These are phyloP conservation scores for Plectosphaerella sp. DNA, from an alignment of 2,329 filamentous ascomycete species.

Conservation along the genomic window DNA sequence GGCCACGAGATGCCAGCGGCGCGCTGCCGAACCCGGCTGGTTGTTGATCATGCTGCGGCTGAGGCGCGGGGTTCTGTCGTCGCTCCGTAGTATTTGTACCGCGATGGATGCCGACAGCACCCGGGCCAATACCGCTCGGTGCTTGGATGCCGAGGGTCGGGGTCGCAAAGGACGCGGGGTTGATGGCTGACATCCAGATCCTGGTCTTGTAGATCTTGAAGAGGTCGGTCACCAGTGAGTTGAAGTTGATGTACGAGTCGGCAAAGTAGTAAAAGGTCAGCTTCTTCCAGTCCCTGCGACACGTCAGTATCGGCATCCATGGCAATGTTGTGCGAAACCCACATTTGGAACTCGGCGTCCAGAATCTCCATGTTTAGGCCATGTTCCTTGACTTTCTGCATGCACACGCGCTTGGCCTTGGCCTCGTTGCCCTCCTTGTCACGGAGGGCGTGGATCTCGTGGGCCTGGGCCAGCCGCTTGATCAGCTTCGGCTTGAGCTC, in stretches of 20 bases:
- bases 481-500: conserved; percentile 96
- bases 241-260: conserved; percentile 98
- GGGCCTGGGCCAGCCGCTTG: conserved; percentile 85
- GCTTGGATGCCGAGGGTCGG: conserved; percentile 68
- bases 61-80: conserved; percentile 31
- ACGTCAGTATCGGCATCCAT: background rate
- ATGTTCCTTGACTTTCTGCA: conserved; percentile 94
- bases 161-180: conserved; percentile 89
- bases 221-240: conserved; percentile 90
- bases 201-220: conserved; percentile 99
- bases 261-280: conserved; percentile 99
- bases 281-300: conserved; percentile 90
- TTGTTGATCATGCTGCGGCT: conserved; percentile 32
- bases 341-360: conserved; percentile 98
- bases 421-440: conserved; percentile 98
- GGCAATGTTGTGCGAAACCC: conserved; percentile 34
- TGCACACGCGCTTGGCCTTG: conserved; percentile 93
- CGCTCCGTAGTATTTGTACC: conserved; percentile 36
- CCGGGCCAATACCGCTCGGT: conserved; percentile 62
- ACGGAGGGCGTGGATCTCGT: conserved; percentile 82
- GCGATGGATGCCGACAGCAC: conserved; percentile 57
- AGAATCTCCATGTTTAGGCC: conserved; percentile 97
- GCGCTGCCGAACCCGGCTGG: conserved; percentile 28
- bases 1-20: conserved; percentile 32
- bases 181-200: conserved; percentile 99